Base-by-base conservation (phyloP, 176 grass and related monocot genomes). In the Triticum timopheevii region DNA sequence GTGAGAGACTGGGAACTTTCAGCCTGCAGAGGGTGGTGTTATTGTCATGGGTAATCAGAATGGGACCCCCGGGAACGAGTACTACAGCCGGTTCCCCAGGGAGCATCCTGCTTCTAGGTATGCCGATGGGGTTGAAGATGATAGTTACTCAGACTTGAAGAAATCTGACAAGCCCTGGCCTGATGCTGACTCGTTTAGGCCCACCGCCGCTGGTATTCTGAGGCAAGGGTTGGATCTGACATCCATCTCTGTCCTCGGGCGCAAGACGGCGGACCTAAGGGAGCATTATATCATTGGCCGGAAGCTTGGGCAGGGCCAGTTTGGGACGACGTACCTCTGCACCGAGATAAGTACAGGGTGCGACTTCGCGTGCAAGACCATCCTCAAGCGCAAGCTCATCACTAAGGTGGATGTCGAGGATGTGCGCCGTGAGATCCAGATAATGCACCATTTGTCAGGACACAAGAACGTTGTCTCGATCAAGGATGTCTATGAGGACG, bases 321-420 rank as follows among this genome's bases (percentile, higher is more conserved):
- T 94, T 71, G 97, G 97, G n/a, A 93, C 89, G 81, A 93, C 92
- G 11, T 99, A 93, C 86, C 87, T 90, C 72, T 96, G 97, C 80
- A 99, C 97, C 0, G 90, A 99, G 92, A 92, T 91, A 67, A 90
- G 73, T 49, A 93, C 94, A 47, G 97, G 97, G 63, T 89, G 74
- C 8, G 85, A 96, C 17, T 99, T 92, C n/a, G 97, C 97, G 17
- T 96, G 97, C 94, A 99, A 99, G 84, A 92, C 90, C 47, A 99
- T 99, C 84, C 76, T 83, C 6, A 99, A 96, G 86, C 89, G 89
- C 17, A 99, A 92, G 80, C 90, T 99, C 82, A 82, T 91, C 61
- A 90, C 94, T 34, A 93, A 76, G 59, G 83, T 93, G 79, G 97
- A 99, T 65, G 83, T 96, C 7, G 94, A 99, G 85, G 97, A 99